A percentile compares a stretch with the other conserved stretches of the same genome.
These are phyloP conservation scores for Gloeostereum incarnatum DNA, from an alignment of 768 basidiomycete species.

Conservation along the genomic window DNA sequence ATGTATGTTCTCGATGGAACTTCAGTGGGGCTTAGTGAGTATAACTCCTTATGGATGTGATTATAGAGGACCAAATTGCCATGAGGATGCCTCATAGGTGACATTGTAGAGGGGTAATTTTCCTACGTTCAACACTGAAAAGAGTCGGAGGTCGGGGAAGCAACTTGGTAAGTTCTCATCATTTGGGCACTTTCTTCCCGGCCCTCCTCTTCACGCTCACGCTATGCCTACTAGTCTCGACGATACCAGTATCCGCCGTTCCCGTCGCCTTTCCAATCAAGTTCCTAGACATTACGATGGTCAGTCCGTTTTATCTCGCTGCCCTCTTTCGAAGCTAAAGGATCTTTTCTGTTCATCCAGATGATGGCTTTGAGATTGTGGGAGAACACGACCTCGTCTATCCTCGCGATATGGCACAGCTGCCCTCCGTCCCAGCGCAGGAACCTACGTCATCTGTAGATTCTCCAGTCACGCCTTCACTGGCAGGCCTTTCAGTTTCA, in stretches of 20 bases:
- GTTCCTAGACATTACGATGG: slow-evolving; percentile 22
- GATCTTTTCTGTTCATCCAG: background rate
- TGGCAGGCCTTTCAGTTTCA: too few relatives aligned
- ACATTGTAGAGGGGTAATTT: slow-evolving; percentile 22
- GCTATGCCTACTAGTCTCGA: slow-evolving; percentile 10
- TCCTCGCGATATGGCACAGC: too few relatives aligned
- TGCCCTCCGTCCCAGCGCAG: too few relatives aligned
- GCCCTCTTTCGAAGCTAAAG: slow-evolving; percentile 4
- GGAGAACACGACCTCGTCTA: too few relatives aligned
- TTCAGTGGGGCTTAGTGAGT: too few relatives aligned
- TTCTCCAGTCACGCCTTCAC: too few relatives aligned
- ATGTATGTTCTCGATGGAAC: too few relatives aligned
- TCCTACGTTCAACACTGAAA: slow-evolving; percentile 7
- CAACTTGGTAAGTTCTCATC: slow-evolving; percentile 15
- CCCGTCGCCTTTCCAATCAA: slow-evolving; percentile 32
- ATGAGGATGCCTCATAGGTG: too few relatives aligned
- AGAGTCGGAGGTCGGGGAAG: slow-evolving; percentile 4
- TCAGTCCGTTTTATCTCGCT: slow-evolving; percentile 10
- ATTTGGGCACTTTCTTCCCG: background rate
- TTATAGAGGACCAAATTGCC: too few relatives aligned
- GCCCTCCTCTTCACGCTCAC: background rate
- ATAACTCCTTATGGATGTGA: too few relatives aligned
- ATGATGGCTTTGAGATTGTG: slow-evolving; percentile 1
- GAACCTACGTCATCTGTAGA: too few relatives aligned
- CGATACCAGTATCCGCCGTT: slow-evolving; percentile 21